These are phyloP conservation scores for Aethionema arabicum DNA, from an alignment of 345 rosid species.

Conservation along the genomic window DNA sequence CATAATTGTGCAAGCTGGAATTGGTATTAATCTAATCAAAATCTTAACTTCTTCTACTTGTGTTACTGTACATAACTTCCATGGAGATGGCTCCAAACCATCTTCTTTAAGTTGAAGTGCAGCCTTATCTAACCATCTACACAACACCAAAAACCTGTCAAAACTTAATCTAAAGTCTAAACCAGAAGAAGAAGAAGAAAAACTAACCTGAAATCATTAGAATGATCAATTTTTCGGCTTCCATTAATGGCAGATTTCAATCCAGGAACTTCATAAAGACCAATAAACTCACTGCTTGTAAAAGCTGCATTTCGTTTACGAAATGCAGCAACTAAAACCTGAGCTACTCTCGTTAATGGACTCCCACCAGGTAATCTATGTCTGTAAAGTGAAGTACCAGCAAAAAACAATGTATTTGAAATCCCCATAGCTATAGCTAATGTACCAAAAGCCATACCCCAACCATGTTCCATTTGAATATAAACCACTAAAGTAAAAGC, in stretches of 20 bases:
- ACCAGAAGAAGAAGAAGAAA: slow-evolving; percentile 10
- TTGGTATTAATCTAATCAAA: slow-evolving; percentile 66
- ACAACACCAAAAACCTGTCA: slow-evolving; percentile 5
- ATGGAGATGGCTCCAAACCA: slow-evolving; percentile 60
- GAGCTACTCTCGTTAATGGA: slow-evolving; percentile 87
- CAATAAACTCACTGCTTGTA: slow-evolving; percentile 63
- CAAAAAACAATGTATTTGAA: slow-evolving; percentile 73
- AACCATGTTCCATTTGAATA: slow-evolving; percentile 72
- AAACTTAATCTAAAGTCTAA: not conserved
- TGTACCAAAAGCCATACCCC: slow-evolving; percentile 91
- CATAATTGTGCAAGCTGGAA: slow-evolving; percentile 77
- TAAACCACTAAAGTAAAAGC: slow-evolving; percentile 91
- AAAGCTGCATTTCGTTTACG: slow-evolving; percentile 60
- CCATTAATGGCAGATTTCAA: slow-evolving; percentile 75
- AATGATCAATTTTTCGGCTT: slow-evolving; percentile 72
- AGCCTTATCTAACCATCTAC: slow-evolving; percentile 88
- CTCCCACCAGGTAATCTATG: slow-evolving; percentile 97
- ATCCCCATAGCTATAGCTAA: slow-evolving; percentile 84
- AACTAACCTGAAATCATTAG: slow-evolving; percentile 63
- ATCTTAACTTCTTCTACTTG: slow-evolving; percentile 96
- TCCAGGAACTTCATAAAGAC: slow-evolving; percentile 79
- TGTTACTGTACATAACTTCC: slow-evolving; percentile 89
- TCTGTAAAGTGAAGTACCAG: slow-evolving; percentile 82
- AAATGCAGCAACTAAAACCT: slow-evolving; percentile 78
- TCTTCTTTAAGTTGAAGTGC: slow-evolving; percentile 83